These are phyloP conservation scores for Nidula niveotomentosa DNA, from an alignment of 1,284 basidiomycete species.

Conservation along the genomic window DNA sequence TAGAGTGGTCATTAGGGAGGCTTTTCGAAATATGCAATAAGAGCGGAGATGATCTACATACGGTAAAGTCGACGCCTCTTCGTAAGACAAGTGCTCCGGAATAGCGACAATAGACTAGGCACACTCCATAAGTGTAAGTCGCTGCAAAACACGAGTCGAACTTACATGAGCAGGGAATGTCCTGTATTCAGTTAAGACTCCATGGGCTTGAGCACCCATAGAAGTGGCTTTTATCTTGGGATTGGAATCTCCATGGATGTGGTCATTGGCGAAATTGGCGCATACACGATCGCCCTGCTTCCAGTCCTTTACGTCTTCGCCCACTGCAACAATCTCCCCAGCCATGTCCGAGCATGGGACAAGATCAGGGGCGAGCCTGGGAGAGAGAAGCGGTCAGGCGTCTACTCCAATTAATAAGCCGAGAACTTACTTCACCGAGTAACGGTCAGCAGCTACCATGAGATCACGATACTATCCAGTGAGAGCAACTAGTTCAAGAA, in stretches of 20 bases:
- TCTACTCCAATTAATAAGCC: neutral
- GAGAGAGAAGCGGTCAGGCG: too few species aligned
- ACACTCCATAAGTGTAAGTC: neutral
- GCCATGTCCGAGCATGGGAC: constrained; percentile 64
- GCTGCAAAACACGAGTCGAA: constrained; percentile 6
- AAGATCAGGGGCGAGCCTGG: constrained; percentile 24
- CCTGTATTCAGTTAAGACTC: constrained; percentile 53
- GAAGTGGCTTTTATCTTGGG: constrained; percentile 23
- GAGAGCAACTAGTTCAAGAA: too few species aligned
- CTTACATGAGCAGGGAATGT: constrained; percentile 40
- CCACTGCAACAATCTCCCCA: constrained; percentile 55
- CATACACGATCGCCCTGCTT: constrained; percentile 56
- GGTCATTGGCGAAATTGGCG: constrained; percentile 37
- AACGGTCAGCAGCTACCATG: constrained; percentile 23
- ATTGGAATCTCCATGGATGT: constrained; percentile 36
- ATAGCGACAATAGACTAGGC: constrained; percentile 13
- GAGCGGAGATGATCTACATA: constrained; percentile 16
- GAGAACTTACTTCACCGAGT: constrained; percentile 6
- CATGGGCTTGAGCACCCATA: constrained; percentile 47
- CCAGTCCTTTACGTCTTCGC: constrained; percentile 46
- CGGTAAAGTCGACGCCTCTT: constrained; percentile 28
- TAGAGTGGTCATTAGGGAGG: constrained; percentile 9
- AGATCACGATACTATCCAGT: constrained; percentile 40
- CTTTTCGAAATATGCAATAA: neutral
- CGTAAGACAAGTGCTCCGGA: constrained; percentile 14